Evolutionary conservation across 2,329 filamentous ascomycete genomes (phyloP).

Genomic region (Colletotrichum sojae): DNA sequence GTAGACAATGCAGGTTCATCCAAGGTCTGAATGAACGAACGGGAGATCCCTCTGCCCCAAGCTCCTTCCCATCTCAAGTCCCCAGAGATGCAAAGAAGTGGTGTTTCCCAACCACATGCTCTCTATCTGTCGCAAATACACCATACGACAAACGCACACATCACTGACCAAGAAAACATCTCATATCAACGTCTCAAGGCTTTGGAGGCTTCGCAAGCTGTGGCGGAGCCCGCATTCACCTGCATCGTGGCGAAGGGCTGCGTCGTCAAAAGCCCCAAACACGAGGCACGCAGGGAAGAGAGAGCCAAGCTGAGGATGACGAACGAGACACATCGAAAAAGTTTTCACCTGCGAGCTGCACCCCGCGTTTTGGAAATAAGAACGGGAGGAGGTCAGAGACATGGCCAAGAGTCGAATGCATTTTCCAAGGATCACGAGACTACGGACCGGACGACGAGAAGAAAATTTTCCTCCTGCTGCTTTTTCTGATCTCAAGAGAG

Average conservation of each 20-base stretch:
- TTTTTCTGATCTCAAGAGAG: too few species aligned
- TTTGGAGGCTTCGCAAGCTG: slow-evolving; percentile 6
- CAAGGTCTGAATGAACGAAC: slow-evolving; percentile 15
- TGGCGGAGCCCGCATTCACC: slow-evolving; percentile 15
- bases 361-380: slow-evolving; percentile 28
- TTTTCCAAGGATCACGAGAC: not conserved
- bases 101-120: not conserved
- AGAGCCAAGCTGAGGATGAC: not conserved
- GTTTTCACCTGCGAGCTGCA: slow-evolving; percentile 20
- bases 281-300: not conserved
- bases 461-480: not conserved
- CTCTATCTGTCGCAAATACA: not conserved
- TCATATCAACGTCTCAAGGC: not conserved
- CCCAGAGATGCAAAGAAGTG: not conserved
- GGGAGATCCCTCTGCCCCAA: slow-evolving; percentile 29
- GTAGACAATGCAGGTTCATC: slow-evolving; percentile 23
- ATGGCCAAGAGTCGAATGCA: not conserved
- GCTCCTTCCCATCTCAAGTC: slow-evolving; percentile 33
- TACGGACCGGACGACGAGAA: slow-evolving; percentile 14
- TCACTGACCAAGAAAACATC: too few species aligned
- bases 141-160: too few species aligned
- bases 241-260: slow-evolving; percentile 24
- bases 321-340: slow-evolving; percentile 4
- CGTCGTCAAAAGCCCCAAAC: slow-evolving; percentile 33
- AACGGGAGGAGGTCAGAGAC: not conserved